Evolutionary conservation across 2,329 filamentous ascomycete genomes (phyloP), one percentile per base, ranked within the genome.

Genomic region (Chaetoscypha palmicola): DNA sequence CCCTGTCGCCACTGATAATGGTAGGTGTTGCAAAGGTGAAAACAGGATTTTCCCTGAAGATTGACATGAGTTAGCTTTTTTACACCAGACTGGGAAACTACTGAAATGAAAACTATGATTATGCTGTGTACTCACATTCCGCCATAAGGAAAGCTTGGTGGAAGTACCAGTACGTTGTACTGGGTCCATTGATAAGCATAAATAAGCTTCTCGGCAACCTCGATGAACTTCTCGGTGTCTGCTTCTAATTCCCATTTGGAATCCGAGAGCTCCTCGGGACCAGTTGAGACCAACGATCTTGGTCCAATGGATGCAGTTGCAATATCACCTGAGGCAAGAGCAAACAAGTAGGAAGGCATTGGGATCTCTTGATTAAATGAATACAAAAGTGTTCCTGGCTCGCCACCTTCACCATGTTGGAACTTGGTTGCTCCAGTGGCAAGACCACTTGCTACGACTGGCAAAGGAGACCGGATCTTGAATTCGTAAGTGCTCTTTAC

Each of bases 11-110:
- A 45, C 85, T 92, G 60, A 98, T 89, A 55, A 97, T 84, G 26
- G 89, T 94, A 2, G 91, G 91, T 1, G 92, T 97, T 1, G 90
- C 91, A 63, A 94, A 97, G 0, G 92, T 97, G 67, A 86, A 95
- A 41, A 95, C 81, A 0, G 90, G 90, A 62, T 96, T 95, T 64
- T 94, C 89, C 84, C 89, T 89, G 57, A 83, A n/a, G n/a, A n/a
- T n/a, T n/a, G n/a, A n/a, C 85, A n/a, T n/a, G n/a, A n/a, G n/a
- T n/a, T n/a, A n/a, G n/a, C n/a, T n/a, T n/a, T n/a, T n/a, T n/a
- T n/a, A n/a, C n/a, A n/a, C n/a, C n/a, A n/a, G n/a, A n/a, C n/a
- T n/a, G n/a, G n/a, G n/a, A n/a, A n/a, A n/a, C n/a, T n/a, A n/a
- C n/a, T n/a, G n/a, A n/a, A n/a, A n/a, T n/a, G n/a, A n/a, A n/a